phyloP scores from a whole-genome alignment of 495 filamentous ascomycete species.

The Cladorrhinum samala region DNA sequence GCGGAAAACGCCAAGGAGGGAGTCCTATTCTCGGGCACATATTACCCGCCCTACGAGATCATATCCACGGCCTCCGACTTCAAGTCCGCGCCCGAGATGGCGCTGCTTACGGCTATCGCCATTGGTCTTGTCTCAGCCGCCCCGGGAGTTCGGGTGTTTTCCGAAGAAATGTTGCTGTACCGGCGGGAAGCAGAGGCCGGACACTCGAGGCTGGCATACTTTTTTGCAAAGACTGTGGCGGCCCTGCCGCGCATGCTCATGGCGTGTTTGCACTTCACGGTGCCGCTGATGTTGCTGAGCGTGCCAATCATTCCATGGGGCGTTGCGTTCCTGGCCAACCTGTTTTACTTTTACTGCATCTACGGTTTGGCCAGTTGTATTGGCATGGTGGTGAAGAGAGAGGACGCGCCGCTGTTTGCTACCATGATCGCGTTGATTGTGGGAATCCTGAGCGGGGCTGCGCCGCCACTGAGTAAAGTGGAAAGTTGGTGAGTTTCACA shows the following conservation, averaged over 20 bases:
- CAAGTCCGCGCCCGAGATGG: conserved; percentile 41
- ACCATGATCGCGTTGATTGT: conserved; percentile 44
- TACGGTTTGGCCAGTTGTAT: conserved; percentile 50
- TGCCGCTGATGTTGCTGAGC: conserved; percentile 43
- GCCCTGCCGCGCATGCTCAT: conserved; percentile 44
- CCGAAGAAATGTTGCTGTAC: conserved; percentile 51
- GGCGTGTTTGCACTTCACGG: conserved; percentile 50
- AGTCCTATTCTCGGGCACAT: conserved; percentile 47
- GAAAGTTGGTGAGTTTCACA: conserved; percentile 39
- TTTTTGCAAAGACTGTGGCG: conserved; percentile 48
- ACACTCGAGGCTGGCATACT: conserved; percentile 51
- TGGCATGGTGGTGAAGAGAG: conserved; percentile 42
- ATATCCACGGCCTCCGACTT: conserved; percentile 49
- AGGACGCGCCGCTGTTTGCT: conserved; percentile 45
- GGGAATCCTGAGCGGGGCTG: conserved; percentile 44
- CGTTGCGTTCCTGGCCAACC: conserved; percentile 39
- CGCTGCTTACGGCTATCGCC: conserved; percentile 44
- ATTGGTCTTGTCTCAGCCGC: conserved; percentile 50
- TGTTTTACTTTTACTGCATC: conserved; percentile 53
- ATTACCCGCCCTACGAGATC: conserved; percentile 40
- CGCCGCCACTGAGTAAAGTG: conserved; percentile 43
- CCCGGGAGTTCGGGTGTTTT: conserved; percentile 50
- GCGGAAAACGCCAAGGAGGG: conserved; percentile 42
- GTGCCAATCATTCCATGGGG: conserved; percentile 44
- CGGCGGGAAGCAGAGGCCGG: conserved; percentile 47